phyloP scores from a whole-genome alignment of 2,329 filamentous ascomycete species.

The Calonectria multiphialidica region DNA sequence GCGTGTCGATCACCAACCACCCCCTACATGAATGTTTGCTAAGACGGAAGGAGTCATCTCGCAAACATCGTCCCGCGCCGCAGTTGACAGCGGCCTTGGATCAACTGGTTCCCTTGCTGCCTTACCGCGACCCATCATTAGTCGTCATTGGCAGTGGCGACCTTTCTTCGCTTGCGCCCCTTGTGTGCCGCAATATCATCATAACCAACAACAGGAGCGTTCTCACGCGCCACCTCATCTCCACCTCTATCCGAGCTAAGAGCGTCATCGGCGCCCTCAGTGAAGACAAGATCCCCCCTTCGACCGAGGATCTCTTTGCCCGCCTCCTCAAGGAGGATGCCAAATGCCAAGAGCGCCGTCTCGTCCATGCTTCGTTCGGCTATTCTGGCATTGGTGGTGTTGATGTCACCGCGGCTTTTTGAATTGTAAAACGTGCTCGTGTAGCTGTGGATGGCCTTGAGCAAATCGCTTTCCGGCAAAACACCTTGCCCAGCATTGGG shows the following conservation, averaged over 20 bases:
- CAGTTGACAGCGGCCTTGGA: constrained; percentile 8
- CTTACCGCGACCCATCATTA: constrained; percentile 11
- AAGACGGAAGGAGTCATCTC: constrained; percentile 6
- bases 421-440: constrained; percentile 74
- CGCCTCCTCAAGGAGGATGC: constrained; percentile 80
- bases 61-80: constrained; percentile 5
- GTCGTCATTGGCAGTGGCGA: constrained; percentile 35
- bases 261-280: constrained; percentile 62
- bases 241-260: constrained; percentile 10
- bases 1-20: constrained; percentile 27
- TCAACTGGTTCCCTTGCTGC: constrained; percentile 8
- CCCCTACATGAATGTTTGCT: constrained; percentile 19
- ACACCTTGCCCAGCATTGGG: constrained; percentile 57
- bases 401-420: constrained; percentile 42
- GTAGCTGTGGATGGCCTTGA: constrained; percentile 78
- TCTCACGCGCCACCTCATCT: constrained; percentile 32
- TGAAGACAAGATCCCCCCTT: constrained; percentile 78
- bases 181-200: constrained; percentile 38
- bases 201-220: constrained; percentile 39
- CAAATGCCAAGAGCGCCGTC: constrained; percentile 80
- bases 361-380: constrained; percentile 79
- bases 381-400: constrained; percentile 46
- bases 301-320: constrained; percentile 70
- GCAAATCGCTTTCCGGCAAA: constrained; percentile 76
- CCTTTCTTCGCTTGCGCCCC: constrained; percentile 49